phyloP scores from a whole-genome alignment of 2,329 filamentous ascomycete genomes.

The Nectriaceae sp. region DNA sequence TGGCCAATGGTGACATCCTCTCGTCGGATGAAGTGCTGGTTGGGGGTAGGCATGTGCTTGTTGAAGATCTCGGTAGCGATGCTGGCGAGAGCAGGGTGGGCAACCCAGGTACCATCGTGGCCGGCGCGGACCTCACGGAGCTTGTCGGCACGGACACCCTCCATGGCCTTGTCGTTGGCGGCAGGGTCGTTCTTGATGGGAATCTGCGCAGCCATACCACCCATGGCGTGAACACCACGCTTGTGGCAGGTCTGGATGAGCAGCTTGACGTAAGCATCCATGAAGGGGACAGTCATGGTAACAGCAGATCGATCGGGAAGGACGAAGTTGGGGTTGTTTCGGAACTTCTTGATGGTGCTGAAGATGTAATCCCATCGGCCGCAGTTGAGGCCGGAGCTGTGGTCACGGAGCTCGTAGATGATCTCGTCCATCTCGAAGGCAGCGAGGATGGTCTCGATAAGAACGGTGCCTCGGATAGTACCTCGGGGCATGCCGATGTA shows the following conservation, averaged over 20 bases:
- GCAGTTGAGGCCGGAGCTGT: slow-evolving; percentile 95
- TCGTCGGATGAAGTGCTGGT: slow-evolving; percentile 88
- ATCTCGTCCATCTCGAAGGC: slow-evolving; percentile 99
- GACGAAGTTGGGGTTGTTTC: slow-evolving; percentile 88
- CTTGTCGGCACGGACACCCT: slow-evolving; percentile 90
- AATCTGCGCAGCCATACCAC: slow-evolving; percentile 98
- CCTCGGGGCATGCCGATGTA: slow-evolving; percentile 86
- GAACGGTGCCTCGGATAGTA: slow-evolving; percentile 89
- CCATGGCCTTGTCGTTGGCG: slow-evolving; percentile 94
- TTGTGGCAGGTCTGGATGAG: slow-evolving; percentile 98
- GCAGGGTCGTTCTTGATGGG: slow-evolving; percentile 93
- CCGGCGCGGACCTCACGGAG: slow-evolving; percentile 92
- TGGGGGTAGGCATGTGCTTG: slow-evolving; percentile 97
- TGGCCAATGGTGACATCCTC: slow-evolving; percentile 85
- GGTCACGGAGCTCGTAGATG: slow-evolving; percentile 97
- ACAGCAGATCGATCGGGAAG: slow-evolving; percentile 88
- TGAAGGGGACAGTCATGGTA: slow-evolving; percentile 98
- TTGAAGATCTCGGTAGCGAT: slow-evolving; percentile 96
- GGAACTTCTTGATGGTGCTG: slow-evolving; percentile 99
- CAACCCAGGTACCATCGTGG: slow-evolving; percentile 96
- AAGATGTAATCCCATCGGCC: slow-evolving; percentile 99
- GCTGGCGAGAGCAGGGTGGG: slow-evolving; percentile 85
- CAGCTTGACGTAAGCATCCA: slow-evolving; percentile 94
- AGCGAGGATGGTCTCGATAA: slow-evolving; percentile 97
- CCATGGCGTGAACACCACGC: slow-evolving; percentile 97